Evolutionary conservation across 2,329 filamentous ascomycete genomes (phyloP), one percentile per base, ranked within the genome.

Genomic region (Eurotiales sp.): DNA sequence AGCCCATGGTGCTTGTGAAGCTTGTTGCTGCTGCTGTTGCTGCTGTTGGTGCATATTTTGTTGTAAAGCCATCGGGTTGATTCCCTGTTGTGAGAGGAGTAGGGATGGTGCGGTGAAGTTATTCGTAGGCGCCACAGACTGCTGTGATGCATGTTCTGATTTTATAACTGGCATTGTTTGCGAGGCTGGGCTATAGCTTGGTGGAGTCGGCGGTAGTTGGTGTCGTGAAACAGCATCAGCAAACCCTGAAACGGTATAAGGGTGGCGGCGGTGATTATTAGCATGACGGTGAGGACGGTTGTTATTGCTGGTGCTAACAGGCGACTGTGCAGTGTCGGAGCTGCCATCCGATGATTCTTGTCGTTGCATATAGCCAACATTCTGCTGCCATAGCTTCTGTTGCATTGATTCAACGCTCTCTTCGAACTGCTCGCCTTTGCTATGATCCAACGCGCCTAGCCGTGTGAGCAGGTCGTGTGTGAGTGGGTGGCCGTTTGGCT

Each of bases 391-490:
- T 36, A 84, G 62, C 39, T 75, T 74, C 50, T 78, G 74, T 61
- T 84, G 81, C 65, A 84, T 71, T 23, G 72, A 68, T 32, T 72
- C 72, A 52, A 76, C 72, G 62, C 82, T 77, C 51, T 85, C 82
- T 60, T 85, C 81, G 58, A 85, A 85, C 3, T 66, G 70, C 53
- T 77, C 72, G 48, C 81, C 77, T 64, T 71, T 71, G 51, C 71
- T 72, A 40, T 75, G 65, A 46, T 83, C 79, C 32, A 85, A 65
- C 2, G 81, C 75, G 36, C 81, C 79, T 21, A 85, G 70, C 29
- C 79, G 72, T 41, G 80, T 79, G 41, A 85, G 74, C 36, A 85
- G 80, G 57, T 85, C 81, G 66, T 85, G 82, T 0, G 81, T 85
- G 27, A 84, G 72, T 12, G 82, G 82, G 53, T 81, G 75, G 27